Evolutionary conservation across 1,139 yeast species (phyloP).

Genomic region (Torulaspora globosa): DNA sequence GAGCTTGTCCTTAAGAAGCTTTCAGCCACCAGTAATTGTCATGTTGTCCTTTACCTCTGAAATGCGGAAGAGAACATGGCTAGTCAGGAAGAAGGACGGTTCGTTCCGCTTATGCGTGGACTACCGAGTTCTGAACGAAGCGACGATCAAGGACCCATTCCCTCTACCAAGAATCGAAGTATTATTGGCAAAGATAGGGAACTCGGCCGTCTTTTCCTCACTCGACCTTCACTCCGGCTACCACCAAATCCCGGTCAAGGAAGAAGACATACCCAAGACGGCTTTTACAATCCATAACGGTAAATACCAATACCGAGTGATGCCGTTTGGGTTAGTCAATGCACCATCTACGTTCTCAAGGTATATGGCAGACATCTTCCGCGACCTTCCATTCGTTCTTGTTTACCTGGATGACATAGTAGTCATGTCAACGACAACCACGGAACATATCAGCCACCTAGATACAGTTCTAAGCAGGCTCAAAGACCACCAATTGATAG

Average conservation of each 20-base stretch:
- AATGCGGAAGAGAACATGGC: too few relatives aligned
- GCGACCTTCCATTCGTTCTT: conserved; percentile 17
- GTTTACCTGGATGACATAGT: conserved; percentile 33
- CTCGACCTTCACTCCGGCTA: background rate
- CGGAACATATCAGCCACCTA: conserved; percentile 26
- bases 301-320: conserved; percentile 13
- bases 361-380: conserved; percentile 17
- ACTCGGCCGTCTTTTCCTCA: background rate
- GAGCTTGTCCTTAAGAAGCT: too few relatives aligned
- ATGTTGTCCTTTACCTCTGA: too few relatives aligned
- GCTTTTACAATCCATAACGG: conserved; percentile 6
- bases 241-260: background rate
- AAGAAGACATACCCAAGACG: background rate
- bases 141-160: background rate
- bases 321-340: conserved; percentile 16
- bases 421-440: conserved; percentile 20
- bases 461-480: conserved; percentile 9
- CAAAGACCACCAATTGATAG: conserved; percentile 10
- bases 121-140: background rate
- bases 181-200: background rate
- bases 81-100: conserved; percentile 27
- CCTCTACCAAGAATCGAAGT: background rate
- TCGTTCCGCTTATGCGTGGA: conserved; percentile 11
- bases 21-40: too few relatives aligned
- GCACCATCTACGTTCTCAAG: conserved; percentile 14